These are phyloP conservation scores for Leptosphaerulina australis DNA, from an alignment of 2,329 filamentous ascomycete genomes.

Conservation along the genomic window DNA sequence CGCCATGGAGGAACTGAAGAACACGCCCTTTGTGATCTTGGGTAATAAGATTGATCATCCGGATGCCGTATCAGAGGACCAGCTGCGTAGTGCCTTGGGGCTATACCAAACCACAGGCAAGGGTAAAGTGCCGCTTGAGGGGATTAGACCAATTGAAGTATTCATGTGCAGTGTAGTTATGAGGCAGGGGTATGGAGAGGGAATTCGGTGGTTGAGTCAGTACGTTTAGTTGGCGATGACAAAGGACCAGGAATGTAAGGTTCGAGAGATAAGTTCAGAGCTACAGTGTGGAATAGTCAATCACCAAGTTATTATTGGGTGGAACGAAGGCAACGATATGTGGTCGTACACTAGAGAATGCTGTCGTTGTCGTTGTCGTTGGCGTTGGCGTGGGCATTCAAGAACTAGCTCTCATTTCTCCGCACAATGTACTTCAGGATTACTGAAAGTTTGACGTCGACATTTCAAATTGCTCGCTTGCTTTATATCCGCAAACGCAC, in stretches of 20 bases:
- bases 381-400: conserved; percentile 19
- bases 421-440: too few relatives aligned
- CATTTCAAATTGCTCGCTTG: background rate
- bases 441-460: too few relatives aligned
- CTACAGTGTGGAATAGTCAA: background rate
- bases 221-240: conserved; percentile 40
- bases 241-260: background rate
- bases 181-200: conserved; percentile 71
- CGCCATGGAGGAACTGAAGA: conserved; percentile 93
- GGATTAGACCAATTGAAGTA: conserved; percentile 73
- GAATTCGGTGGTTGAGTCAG: conserved; percentile 52
- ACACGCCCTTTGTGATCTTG: conserved; percentile 93
- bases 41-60: conserved; percentile 99
- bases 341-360: conserved; percentile 1
- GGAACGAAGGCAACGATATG: background rate
- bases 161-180: conserved; percentile 99
- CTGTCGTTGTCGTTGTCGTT: conserved; percentile 12
- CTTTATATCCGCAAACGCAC: background rate
- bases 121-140: conserved; percentile 48
- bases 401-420: conserved; percentile 1
- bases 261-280: background rate
- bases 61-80: conserved; percentile 92
- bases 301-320: background rate
- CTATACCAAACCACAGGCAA: conserved; percentile 71
- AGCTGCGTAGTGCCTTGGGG: conserved; percentile 88